Conservation (phyloP, 2,329 filamentous ascomycete species). For the Hypoxylon sp. region DNA sequence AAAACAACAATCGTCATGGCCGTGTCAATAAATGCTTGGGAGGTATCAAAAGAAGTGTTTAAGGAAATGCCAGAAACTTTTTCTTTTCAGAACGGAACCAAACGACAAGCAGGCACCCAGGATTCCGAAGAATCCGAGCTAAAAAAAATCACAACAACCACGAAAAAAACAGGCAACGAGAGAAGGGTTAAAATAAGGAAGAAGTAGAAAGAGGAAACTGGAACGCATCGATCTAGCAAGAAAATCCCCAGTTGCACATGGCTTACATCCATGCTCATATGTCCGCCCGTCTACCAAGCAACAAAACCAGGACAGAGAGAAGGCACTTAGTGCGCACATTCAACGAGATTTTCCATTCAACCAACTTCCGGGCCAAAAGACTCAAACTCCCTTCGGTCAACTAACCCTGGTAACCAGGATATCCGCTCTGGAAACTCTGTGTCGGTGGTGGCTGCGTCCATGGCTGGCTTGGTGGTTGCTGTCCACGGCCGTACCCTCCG, state of each 20-base stretch:
- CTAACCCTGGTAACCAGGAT: conserved; percentile 74
- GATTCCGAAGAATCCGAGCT: conserved; percentile 43
- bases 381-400: conserved; percentile 15
- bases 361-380: conserved; percentile 28
- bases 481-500: conserved; percentile 87
- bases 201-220: conserved; percentile 46
- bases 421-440: conserved; percentile 74
- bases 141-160: conserved; percentile 48
- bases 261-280: conserved; percentile 23
- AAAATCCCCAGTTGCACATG: conserved; percentile 32
- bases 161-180: conserved; percentile 38
- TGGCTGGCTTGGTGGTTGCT: conserved; percentile 70
- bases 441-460: conserved; percentile 67
- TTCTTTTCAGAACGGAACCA: conserved; percentile 49
- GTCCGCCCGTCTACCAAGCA: conserved; percentile 34
- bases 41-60: conserved; percentile 55
- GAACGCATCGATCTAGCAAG: conserved; percentile 44
- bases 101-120: conserved; percentile 44
- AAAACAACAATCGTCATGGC: conserved; percentile 46
- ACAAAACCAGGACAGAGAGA: conserved; percentile 30
- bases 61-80: conserved; percentile 54
- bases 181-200: conserved; percentile 46
- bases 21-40: conserved; percentile 53
- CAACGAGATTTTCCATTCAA: conserved; percentile 34
- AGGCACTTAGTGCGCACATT: conserved; percentile 31